These are phyloP conservation scores for Coemansia sp. DNA, from an alignment of 192 early-diverging fungal species.

Conservation along the genomic window DNA sequence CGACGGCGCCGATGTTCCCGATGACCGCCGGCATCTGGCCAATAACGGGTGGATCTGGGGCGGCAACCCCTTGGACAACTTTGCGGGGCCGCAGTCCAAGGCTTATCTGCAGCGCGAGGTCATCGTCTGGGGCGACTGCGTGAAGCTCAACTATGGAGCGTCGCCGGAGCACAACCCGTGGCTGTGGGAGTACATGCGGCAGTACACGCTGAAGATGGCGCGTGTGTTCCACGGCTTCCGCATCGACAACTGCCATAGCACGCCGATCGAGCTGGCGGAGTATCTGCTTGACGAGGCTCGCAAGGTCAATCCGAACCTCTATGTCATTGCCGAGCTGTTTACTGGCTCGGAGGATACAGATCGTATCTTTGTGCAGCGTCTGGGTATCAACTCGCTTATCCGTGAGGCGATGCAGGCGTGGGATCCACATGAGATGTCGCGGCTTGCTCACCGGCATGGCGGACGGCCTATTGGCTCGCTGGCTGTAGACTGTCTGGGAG, in stretches of 20 bases:
- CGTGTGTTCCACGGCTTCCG: conserved; percentile 91
- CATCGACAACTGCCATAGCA: conserved; percentile 99
- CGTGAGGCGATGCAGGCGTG: conserved; percentile 98
- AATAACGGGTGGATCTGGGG: conserved; percentile 99
- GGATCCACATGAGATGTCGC: conserved; percentile 84
- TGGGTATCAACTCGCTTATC: conserved; percentile 96
- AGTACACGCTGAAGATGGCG: conserved; percentile 88
- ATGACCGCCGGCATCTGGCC: conserved; percentile 73
- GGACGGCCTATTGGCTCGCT: conserved; percentile 88
- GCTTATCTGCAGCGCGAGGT: conserved; percentile 93
- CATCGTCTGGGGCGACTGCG: conserved; percentile 99
- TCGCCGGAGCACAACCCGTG: conserved; percentile 84
- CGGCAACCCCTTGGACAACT: conserved; percentile 85
- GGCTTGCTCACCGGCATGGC: conserved; percentile 86
- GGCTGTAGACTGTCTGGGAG: conserved; percentile 67
- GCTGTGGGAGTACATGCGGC: conserved; percentile 91
- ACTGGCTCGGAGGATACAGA: conserved; percentile 96
- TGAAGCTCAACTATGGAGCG: conserved; percentile 93
- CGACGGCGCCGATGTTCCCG: conserved; percentile 55
- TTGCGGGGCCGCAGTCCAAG: conserved; percentile 81
- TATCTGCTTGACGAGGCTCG: conserved; percentile 90
- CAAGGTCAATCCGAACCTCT: conserved; percentile 80
- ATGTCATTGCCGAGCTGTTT: conserved; percentile 97
- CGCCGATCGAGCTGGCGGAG: conserved; percentile 90
- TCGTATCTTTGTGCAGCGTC: conserved; percentile 81